phyloP scores from a whole-genome alignment of 2,329 filamentous ascomycete genomes.

The Fusarium nematophilum region DNA sequence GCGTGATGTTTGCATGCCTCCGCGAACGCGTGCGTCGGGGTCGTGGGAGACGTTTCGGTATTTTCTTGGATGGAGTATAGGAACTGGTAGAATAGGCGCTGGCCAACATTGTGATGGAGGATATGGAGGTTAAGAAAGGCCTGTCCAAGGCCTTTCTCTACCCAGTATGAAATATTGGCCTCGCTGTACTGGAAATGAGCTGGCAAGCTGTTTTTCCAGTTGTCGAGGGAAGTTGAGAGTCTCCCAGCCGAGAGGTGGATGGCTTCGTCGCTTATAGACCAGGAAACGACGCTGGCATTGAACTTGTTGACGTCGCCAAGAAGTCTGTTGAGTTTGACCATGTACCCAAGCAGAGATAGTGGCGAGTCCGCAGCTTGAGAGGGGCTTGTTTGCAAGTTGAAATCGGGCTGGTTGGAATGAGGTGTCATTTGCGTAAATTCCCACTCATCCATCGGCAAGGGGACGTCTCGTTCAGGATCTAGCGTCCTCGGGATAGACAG shows the following conservation, averaged over 20 bases:
- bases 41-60: too few species aligned
- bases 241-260: constrained; percentile 43
- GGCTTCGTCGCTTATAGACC: constrained; percentile 41
- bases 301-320: constrained; percentile 53
- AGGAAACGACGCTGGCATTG: constrained; percentile 11
- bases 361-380: too few species aligned
- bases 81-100: constrained; percentile 61
- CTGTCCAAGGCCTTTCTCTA: constrained; percentile 53
- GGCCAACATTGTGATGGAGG: constrained; percentile 59
- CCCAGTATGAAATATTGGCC: constrained; percentile 52
- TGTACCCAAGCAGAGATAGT: constrained; percentile 28
- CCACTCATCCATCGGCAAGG: too few species aligned
- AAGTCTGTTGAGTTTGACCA: constrained; percentile 46
- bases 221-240: constrained; percentile 50
- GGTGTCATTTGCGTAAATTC: too few species aligned
- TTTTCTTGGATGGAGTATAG: constrained; percentile 45
- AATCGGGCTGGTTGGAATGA: too few species aligned
- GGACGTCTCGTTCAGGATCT: too few species aligned
- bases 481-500: too few species aligned
- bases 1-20: constrained; percentile 57
- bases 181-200: constrained; percentile 50
- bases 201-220: too few species aligned
- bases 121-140: constrained; percentile 58
- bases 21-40: too few species aligned
- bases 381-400: too few species aligned